Percentiles rank a stretch among this genome's conserved stretches.
These are phyloP conservation scores for Sporothrix brasiliensis DNA, from an alignment of 2,329 filamentous ascomycete species.

Conservation along the genomic window DNA sequence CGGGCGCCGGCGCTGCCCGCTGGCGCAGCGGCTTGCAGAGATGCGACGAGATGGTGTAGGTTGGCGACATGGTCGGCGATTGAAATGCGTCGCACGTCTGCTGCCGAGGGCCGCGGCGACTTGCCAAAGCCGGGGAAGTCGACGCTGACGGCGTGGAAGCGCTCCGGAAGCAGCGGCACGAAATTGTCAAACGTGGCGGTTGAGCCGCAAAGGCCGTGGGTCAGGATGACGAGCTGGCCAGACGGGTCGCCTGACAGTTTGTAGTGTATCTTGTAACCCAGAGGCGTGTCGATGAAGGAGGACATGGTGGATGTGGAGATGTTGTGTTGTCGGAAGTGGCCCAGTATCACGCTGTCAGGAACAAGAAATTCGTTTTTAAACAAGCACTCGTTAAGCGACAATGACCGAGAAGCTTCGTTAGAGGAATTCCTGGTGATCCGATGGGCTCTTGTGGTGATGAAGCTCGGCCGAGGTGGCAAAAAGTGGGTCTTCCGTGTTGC, in stretches of 20 bases:
- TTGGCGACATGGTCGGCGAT: slow-evolving; percentile 40
- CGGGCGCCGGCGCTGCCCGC: neutral
- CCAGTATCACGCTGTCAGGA: too few relatives aligned
- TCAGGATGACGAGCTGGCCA: slow-evolving; percentile 39
- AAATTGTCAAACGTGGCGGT: slow-evolving; percentile 38
- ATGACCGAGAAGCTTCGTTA: neutral
- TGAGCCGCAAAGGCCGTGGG: slow-evolving; percentile 41
- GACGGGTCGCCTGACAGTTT: slow-evolving; percentile 33
- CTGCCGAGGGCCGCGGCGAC: slow-evolving; percentile 31
- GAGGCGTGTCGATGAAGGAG: slow-evolving; percentile 15
- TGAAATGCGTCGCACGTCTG: slow-evolving; percentile 32
- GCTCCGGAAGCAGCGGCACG: slow-evolving; percentile 35
- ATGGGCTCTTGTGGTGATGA: neutral
- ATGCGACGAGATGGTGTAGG: slow-evolving; percentile 38
- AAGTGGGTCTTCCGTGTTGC: slow-evolving; percentile 12
- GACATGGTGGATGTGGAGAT: neutral
- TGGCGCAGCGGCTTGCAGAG: slow-evolving; percentile 32
- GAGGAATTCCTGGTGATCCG: neutral
- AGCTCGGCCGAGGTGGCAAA: slow-evolving; percentile 19
- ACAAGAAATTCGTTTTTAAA: too few relatives aligned
- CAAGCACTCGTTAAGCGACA: too few relatives aligned
- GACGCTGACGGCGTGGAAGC: slow-evolving; percentile 37
- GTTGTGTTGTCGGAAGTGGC: too few relatives aligned
- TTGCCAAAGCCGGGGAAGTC: slow-evolving; percentile 42
- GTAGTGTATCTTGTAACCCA: slow-evolving; percentile 28